phyloP scores from a whole-genome alignment of 257 asterid species.

The Solanum chiquidenum region DNA sequence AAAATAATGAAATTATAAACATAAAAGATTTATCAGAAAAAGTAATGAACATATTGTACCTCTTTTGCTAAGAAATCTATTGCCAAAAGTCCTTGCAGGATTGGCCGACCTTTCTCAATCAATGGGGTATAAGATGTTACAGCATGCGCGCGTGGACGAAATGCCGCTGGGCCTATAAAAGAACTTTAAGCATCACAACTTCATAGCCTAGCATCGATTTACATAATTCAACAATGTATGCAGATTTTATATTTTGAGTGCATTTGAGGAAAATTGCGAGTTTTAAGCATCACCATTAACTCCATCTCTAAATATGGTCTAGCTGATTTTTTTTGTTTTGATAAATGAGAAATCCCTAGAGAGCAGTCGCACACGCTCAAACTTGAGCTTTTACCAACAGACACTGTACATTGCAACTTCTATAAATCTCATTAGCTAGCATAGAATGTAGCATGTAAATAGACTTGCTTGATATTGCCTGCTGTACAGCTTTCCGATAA shows the following conservation, averaged over 20 bases:
- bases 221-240: not conserved
- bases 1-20: not conserved
- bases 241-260: not conserved
- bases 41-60: slow-evolving; percentile 31
- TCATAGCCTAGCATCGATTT: not conserved
- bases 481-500: slow-evolving; percentile 95
- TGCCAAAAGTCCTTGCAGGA: slow-evolving; percentile 91
- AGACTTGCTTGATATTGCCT: slow-evolving; percentile 97
- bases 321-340: not conserved
- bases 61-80: slow-evolving; percentile 92
- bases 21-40: not conserved
- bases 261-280: not conserved
- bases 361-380: not conserved
- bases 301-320: not conserved
- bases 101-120: slow-evolving; percentile 88
- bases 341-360: not conserved
- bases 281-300: not conserved
- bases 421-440: not conserved
- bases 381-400: not conserved
- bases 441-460: slow-evolving; percentile 9
- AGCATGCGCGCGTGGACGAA: slow-evolving; percentile 90
- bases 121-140: slow-evolving; percentile 62
- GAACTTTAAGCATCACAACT: not conserved
- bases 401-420: not conserved
- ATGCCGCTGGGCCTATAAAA: slow-evolving; percentile 90